A percentile compares a stretch with the other conserved stretches of the same genome.
Evolutionary conservation across 306 rosid genomes (phyloP).

Genomic region (Citrullus amarus): DNA sequence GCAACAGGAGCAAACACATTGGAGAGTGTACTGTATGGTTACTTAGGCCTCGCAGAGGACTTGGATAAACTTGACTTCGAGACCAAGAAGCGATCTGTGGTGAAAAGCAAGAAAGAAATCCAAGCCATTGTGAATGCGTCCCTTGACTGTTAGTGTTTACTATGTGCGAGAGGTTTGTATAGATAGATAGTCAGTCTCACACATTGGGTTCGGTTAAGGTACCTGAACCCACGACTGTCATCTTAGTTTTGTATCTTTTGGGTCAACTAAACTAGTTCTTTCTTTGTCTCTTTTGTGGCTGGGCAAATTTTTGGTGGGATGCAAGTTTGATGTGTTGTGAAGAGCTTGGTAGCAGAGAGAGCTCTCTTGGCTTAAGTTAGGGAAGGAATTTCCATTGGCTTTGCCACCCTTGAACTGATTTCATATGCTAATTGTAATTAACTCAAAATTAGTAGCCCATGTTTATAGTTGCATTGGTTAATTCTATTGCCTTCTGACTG

Average conservation of each 20-base stretch:
- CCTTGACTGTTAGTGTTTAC: background rate
- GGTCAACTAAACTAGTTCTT: background rate
- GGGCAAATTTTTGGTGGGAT: background rate
- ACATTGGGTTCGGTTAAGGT: background rate
- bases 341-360: background rate
- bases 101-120: constrained; percentile 32
- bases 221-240: background rate
- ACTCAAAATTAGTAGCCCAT: background rate
- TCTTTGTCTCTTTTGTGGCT: background rate
- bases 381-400: background rate
- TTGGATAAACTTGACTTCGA: constrained; percentile 24
- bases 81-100: constrained; percentile 14
- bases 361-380: background rate
- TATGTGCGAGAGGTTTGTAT: background rate
- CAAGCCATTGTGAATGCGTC: constrained; percentile 14
- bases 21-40: constrained; percentile 22
- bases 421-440: background rate
- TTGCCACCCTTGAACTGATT: background rate
- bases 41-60: constrained; percentile 25
- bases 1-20: background rate
- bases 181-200: background rate
- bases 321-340: background rate
- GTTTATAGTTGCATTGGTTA: background rate
- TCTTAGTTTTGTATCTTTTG: background rate
- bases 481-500: background rate